Percentiles rank a stretch among this genome's conserved stretches.
Evolutionary conservation across 371 early-diverging fungal species (phyloP).

Genomic region (Fennellomyces sp.): DNA sequence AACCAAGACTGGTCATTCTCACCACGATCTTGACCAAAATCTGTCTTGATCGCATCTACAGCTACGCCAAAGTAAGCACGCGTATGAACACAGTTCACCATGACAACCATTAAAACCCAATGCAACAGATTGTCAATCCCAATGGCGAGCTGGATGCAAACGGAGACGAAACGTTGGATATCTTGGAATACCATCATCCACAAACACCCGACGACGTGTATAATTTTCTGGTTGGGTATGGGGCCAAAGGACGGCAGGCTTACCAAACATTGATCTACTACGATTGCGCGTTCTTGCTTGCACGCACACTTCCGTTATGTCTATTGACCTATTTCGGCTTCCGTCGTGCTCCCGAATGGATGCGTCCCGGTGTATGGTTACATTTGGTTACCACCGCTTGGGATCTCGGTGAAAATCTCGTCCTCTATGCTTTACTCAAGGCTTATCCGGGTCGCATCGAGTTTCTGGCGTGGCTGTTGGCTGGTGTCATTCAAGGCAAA

Average conservation of each 20-base stretch:
- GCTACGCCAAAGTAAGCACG: constrained; percentile 41
- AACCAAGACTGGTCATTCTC: constrained; percentile 44
- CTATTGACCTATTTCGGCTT: constrained; percentile 39
- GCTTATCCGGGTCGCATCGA: constrained; percentile 36
- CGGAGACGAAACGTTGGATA: constrained; percentile 40
- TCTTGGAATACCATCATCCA: constrained; percentile 46
- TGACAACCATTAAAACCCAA: too few relatives aligned
- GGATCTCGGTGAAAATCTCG: constrained; percentile 36
- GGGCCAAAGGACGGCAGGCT: constrained; percentile 43
- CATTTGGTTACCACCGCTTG: constrained; percentile 27
- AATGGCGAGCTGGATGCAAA: constrained; percentile 25
- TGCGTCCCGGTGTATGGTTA: constrained; percentile 45
- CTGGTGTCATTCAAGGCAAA: constrained; percentile 35
- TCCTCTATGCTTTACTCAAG: constrained; percentile 29
- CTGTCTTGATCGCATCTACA: constrained; percentile 45
- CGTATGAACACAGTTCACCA: background rate
- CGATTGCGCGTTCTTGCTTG: constrained; percentile 37
- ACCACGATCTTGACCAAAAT: constrained; percentile 42
- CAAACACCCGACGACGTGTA: constrained; percentile 34
- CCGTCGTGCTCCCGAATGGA: constrained; percentile 26
- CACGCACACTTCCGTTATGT: constrained; percentile 37
- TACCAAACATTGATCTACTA: constrained; percentile 36
- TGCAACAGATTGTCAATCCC: constrained; percentile 46
- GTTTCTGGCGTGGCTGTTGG: constrained; percentile 16
- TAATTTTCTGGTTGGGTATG: constrained; percentile 33